Conservation (phyloP, 176 grass and related monocot genomes). For the Carex parvula region DNA sequence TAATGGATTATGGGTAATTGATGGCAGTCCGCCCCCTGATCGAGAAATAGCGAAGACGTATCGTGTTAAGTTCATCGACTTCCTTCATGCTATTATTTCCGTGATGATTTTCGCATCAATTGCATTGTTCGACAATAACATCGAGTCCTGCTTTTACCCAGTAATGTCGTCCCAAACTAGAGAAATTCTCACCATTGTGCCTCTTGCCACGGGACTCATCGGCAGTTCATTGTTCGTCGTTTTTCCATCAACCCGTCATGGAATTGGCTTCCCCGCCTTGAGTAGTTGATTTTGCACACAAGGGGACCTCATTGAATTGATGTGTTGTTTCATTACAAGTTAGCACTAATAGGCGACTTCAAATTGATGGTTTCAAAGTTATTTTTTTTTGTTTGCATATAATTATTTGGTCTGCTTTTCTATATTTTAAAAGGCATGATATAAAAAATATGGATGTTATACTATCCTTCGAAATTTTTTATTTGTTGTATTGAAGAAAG, state of each 20-base stretch:
- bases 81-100: conserved; percentile 23
- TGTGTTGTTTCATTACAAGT: not conserved
- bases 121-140: conserved; percentile 21
- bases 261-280: conserved; percentile 26
- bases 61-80: conserved; percentile 18
- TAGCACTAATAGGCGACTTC: not conserved
- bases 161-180: not conserved
- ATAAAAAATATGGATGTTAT: not conserved
- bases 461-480: not conserved
- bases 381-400: not conserved
- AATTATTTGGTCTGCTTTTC: not conserved
- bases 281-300: not conserved
- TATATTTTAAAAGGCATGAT: not conserved
- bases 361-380: not conserved
- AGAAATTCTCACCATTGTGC: conserved; percentile 6
- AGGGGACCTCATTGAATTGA: not conserved
- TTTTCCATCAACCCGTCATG: conserved; percentile 26
- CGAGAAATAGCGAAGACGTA: not conserved
- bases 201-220: conserved; percentile 20
- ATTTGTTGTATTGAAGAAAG: conserved; percentile 7
- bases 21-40: not conserved
- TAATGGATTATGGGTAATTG: conserved; percentile 20
- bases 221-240: conserved; percentile 23
- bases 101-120: conserved; percentile 24
- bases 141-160: conserved; percentile 31